These are phyloP conservation scores for Fusarium pseudocircinatum DNA, from an alignment of 2,329 filamentous ascomycete genomes.

Conservation along the genomic window DNA sequence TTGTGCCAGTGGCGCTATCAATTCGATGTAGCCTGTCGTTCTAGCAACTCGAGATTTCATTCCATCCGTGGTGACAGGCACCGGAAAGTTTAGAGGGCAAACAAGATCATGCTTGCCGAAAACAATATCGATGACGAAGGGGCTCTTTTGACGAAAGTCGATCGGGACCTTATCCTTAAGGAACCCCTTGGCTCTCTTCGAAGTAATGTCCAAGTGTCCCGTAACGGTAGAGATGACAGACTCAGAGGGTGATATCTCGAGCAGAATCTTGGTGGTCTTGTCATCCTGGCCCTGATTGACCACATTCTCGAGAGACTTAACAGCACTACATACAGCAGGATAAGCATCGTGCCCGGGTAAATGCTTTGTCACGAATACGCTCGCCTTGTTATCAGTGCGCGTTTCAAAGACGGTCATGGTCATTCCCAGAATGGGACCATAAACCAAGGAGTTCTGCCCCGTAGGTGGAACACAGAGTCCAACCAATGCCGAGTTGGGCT, in stretches of 20 bases:
- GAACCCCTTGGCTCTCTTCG: conserved; percentile 48
- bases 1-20: conserved; percentile 50
- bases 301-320: conserved; percentile 33
- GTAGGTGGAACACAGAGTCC: conserved; percentile 47
- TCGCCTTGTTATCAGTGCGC: conserved; percentile 39
- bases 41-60: conserved; percentile 55
- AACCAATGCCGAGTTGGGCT: conserved; percentile 45
- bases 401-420: conserved; percentile 48
- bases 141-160: conserved; percentile 49
- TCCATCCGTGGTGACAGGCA: conserved; percentile 50
- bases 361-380: conserved; percentile 51
- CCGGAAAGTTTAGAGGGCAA: conserved; percentile 51
- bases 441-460: conserved; percentile 36
- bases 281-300: conserved; percentile 31
- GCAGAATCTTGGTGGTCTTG: conserved; percentile 40
- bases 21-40: conserved; percentile 56
- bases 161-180: conserved; percentile 52
- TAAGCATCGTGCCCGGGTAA: conserved; percentile 48
- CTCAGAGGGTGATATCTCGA: conserved; percentile 45
- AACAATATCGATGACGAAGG: conserved; percentile 54
- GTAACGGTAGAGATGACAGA: conserved; percentile 49
- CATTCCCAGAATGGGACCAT: conserved; percentile 39
- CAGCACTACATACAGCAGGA: conserved; percentile 39
- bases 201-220: conserved; percentile 52
- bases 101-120: conserved; percentile 48